Conservation (phyloP, 2,329 filamentous ascomycete species). For the Biscogniauxia mediterranea region DNA sequence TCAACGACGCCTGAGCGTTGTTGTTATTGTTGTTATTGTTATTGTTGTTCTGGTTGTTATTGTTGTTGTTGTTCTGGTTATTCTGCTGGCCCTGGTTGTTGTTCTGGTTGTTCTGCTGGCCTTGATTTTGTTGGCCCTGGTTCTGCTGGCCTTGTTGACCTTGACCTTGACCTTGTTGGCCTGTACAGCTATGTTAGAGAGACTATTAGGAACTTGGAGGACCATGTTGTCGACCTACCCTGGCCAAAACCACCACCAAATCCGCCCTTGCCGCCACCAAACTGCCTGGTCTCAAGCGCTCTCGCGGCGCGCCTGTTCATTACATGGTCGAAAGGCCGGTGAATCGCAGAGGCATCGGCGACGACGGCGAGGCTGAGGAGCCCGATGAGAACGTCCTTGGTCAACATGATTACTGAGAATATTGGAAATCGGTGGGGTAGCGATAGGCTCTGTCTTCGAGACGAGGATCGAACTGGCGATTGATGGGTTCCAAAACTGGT, state of each 20-base stretch:
- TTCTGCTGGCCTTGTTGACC: no score
- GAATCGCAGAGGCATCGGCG: slow-evolving; percentile 44
- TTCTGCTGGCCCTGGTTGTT: not conserved
- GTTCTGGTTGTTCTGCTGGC: not conserved
- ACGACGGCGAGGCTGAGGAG: slow-evolving; percentile 47
- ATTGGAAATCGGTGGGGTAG: slow-evolving; percentile 14
- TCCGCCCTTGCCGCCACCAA: slow-evolving; percentile 20
- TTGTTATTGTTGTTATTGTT: slow-evolving; percentile 29
- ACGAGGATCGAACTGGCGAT: slow-evolving; percentile 25
- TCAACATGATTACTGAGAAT: slow-evolving; percentile 41
- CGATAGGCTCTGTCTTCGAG: slow-evolving; percentile 19
- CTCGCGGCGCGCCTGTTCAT: slow-evolving; percentile 28
- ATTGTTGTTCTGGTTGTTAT: slow-evolving; percentile 13
- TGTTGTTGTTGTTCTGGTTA: not conserved
- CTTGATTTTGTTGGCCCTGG: not conserved
- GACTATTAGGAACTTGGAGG: no score
- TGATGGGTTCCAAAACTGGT: slow-evolving; percentile 40
- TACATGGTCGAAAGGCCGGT: slow-evolving; percentile 36
- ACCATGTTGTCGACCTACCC: not conserved
- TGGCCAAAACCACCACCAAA: slow-evolving; percentile 13
- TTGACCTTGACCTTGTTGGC: no score
- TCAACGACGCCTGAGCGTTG: slow-evolving; percentile 23
- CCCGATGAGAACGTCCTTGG: slow-evolving; percentile 49
- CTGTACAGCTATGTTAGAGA: no score
- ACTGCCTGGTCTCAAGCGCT: slow-evolving; percentile 43